A percentile compares a stretch with the other conserved stretches of the same genome.
phyloP scores from a whole-genome alignment of 257 asterid genomes.

The Nicotiana benthamiana region DNA sequence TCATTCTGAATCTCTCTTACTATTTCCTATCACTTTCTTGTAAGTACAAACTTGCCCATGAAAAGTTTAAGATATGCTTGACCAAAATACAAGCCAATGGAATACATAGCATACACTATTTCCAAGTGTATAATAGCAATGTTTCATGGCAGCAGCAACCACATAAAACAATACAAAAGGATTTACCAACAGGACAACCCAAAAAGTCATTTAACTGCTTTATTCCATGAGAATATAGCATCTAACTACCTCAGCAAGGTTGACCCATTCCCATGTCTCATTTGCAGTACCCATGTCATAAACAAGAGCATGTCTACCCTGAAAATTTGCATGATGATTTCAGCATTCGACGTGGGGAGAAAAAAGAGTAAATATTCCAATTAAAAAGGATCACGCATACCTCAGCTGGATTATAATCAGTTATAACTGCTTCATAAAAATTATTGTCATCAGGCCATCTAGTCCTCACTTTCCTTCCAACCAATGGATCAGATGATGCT shows the following conservation, averaged over 20 bases:
- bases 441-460: slow-evolving; percentile 86
- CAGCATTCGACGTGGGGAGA: neutral
- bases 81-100: neutral
- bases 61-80: neutral
- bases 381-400: slow-evolving; percentile 24
- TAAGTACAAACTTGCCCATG: neutral
- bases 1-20: neutral
- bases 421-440: slow-evolving; percentile 66
- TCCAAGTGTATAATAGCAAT: neutral
- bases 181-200: neutral
- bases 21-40: neutral
- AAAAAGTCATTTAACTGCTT: neutral
- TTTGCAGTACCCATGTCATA: slow-evolving; percentile 48
- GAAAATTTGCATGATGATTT: slow-evolving; percentile 10
- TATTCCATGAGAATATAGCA: slow-evolving; percentile 11
- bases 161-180: neutral
- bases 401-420: slow-evolving; percentile 47
- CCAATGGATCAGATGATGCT: slow-evolving; percentile 42
- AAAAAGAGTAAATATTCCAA: slow-evolving; percentile 11
- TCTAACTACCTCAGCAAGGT: slow-evolving; percentile 60
- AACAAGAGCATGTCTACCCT: slow-evolving; percentile 66
- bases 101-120: neutral
- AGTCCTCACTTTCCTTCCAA: slow-evolving; percentile 60
- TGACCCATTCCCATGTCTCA: slow-evolving; percentile 79
- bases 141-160: neutral